These are phyloP conservation scores for Petunia hybrid DNA, from an alignment of 305 asterid species.

Conservation along the genomic window DNA sequence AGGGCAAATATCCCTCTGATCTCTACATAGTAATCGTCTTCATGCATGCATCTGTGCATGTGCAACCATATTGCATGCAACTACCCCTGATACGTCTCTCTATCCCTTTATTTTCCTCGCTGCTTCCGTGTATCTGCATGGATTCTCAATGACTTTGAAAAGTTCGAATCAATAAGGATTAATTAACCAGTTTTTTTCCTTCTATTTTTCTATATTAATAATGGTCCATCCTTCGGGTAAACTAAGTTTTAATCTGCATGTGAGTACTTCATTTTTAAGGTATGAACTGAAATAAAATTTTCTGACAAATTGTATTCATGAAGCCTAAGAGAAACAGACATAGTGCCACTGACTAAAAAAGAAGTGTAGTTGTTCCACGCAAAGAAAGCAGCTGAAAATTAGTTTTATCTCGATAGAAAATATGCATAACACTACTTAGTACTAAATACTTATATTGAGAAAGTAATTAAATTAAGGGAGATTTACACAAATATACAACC, in stretches of 20 bases:
- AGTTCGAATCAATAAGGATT: neutral
- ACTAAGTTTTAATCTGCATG: neutral
- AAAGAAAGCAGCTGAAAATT: too few species aligned
- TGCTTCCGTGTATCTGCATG: neutral
- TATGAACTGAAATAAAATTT: neutral
- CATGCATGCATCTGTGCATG: slow-evolving; percentile 32
- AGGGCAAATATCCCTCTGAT: slow-evolving; percentile 18
- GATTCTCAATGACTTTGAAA: neutral
- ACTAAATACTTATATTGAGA: too few species aligned
- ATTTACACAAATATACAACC: too few species aligned
- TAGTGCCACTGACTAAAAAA: too few species aligned
- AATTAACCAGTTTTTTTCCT: neutral
- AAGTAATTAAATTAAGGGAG: too few species aligned
- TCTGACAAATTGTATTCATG: too few species aligned
- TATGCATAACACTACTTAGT: too few species aligned
- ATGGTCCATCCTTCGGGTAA: neutral
- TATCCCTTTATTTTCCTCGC: neutral
- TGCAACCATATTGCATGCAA: neutral
- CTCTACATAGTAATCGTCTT: neutral
- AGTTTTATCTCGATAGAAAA: too few species aligned
- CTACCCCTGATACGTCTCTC: neutral
- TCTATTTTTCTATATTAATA: neutral
- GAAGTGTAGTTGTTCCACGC: too few species aligned
- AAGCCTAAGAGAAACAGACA: too few species aligned
- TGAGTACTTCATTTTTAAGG: neutral